These are phyloP conservation scores for Millerago galiae DNA, from an alignment of 805 yeast genomes.

Conservation along the genomic window DNA sequence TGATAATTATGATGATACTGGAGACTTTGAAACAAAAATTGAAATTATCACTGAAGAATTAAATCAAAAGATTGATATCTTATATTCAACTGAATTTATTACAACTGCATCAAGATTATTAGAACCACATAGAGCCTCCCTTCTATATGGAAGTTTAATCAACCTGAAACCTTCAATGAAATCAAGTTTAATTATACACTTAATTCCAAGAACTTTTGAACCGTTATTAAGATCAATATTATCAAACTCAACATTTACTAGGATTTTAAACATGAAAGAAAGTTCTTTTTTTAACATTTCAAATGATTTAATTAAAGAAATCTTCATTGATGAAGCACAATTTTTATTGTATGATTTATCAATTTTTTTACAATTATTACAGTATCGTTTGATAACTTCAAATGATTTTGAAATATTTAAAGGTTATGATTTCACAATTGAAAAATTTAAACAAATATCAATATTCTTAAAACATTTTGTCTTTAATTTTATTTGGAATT, in stretches of 20 bases:
- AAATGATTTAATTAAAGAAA: neutral
- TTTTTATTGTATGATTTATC: conserved; percentile 31
- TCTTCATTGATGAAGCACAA: conserved; percentile 6
- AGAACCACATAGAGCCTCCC: conserved; percentile 19
- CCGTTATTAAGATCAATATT: conserved; percentile 28
- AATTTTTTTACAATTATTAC: conserved; percentile 53
- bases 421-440: conserved; percentile 31
- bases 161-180: conserved; percentile 32
- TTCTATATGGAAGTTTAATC: conserved; percentile 28
- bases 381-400: conserved; percentile 61
- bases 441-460: conserved; percentile 34
- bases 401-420: conserved; percentile 56
- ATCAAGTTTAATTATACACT: conserved; percentile 33
- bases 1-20: neutral
- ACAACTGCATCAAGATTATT: conserved; percentile 15
- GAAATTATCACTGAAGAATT: conserved; percentile 10
- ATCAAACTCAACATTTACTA: conserved; percentile 14
- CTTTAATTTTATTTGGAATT: conserved; percentile 41
- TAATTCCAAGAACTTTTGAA: conserved; percentile 34
- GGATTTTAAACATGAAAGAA: conserved; percentile 6
- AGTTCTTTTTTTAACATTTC: conserved; percentile 7
- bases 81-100: conserved; percentile 23
- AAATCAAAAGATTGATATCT: conserved; percentile 8
- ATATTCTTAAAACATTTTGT: conserved; percentile 44
- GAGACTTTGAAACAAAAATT: neutral